Base-by-base conservation (phyloP, 2,329 filamentous ascomycete species). In the Rhynchosporium secalis region DNA sequence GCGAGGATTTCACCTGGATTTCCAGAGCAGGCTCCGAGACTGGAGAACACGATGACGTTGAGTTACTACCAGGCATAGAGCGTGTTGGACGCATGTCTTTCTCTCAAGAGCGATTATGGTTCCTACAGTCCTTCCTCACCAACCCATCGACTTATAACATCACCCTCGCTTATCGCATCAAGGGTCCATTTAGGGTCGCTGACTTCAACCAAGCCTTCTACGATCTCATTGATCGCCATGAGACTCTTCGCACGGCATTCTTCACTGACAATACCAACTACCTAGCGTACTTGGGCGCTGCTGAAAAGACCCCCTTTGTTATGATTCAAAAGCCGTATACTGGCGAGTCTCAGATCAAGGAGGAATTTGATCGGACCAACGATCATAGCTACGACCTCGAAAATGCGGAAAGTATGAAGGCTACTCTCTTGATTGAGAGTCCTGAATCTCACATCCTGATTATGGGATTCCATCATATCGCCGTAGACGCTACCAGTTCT, bases 401-500 rank as follows among this genome's bases (percentile, higher is more conserved):
- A 52, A 52, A 55, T 29, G 58, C 48, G n/a, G 49, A 60, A 10
- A 60, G 48, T 29, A 60, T 52, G 58, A 60, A 54, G 28, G 58
- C 48, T 26, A 54, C 58, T 46, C 58, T 60, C 12, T 33, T 48
- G 13, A 48, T 61, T n/a, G 58, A 55, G 31, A 61, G 49, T 43
- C 51, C 51, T 70, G 70, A 0, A 57, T 65, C 2, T 76, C 80
- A 62, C 62, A 77, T 72, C 64, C 63, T 83, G 3, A 47, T 84
- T 0, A 57, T 83, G 4, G 72, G 73, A 0, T 76, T 73, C 52
- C 80, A 83, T 61, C 81, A 83, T 65, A 82, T 83, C 46, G 71
- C 75, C 38, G 75, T 83, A 72, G 82, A 84, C 63, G 79, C 77
- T 0, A 65, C 76, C 45, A 79, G 79, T 48, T 75, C 75, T 8